Evolutionary conservation across 1,284 basidiomycete genomes (phyloP).

Genomic region (Fomitopsis schrenkii): DNA sequence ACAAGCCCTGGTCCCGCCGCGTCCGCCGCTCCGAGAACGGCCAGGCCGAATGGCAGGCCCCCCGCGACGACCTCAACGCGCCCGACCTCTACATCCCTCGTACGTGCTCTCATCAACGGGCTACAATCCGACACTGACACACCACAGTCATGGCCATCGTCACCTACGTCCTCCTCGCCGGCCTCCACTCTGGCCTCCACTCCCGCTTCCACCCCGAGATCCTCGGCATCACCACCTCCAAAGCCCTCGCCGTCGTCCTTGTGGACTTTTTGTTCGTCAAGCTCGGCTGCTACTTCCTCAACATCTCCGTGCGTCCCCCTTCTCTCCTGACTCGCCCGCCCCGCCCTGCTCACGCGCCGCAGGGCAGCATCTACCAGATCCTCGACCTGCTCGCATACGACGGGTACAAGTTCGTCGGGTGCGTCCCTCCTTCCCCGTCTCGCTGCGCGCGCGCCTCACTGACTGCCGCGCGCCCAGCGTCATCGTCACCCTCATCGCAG

Average conservation of each 20-base stretch:
- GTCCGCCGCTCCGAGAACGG: conserved; percentile 60
- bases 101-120: conserved; percentile 38
- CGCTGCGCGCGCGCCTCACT: neutral
- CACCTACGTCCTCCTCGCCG: conserved; percentile 90
- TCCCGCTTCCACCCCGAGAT: conserved; percentile 88
- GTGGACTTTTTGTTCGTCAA: conserved; percentile 89
- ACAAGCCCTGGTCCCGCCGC: conserved; percentile 78
- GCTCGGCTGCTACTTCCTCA: conserved; percentile 81
- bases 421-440: conserved; percentile 15
- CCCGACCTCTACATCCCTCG: conserved; percentile 97
- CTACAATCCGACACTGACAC: no score
- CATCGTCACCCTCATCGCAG: conserved; percentile 63
- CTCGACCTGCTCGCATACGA: conserved; percentile 78
- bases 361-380: conserved; percentile 56
- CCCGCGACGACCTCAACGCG: conserved; percentile 92
- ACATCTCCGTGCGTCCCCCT: conserved; percentile 22
- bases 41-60: conserved; percentile 80
- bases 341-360: neutral
- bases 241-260: conserved; percentile 77
- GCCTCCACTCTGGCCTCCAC: conserved; percentile 81
- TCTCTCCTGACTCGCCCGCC: neutral
- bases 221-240: conserved; percentile 82
- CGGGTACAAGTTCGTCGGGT: conserved; percentile 99
- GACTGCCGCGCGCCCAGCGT: conserved; percentile 42
- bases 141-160: conserved; percentile 92